These are phyloP conservation scores for Trichophyton equinum DNA, from an alignment of 2,329 filamentous ascomycete genomes.

Conservation along the genomic window DNA sequence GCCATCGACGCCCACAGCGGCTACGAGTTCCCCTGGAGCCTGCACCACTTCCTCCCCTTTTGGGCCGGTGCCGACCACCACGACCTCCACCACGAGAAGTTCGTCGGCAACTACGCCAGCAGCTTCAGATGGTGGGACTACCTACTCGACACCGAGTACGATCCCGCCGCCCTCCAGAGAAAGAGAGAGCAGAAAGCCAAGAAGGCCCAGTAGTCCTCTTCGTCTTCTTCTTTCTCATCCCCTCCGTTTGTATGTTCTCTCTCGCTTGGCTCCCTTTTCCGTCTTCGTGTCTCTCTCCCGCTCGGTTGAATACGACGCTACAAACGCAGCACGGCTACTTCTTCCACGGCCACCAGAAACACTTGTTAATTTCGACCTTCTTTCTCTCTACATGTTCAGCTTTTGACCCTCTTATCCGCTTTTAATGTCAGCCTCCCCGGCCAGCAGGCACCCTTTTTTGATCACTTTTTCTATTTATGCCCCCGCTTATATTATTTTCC, in stretches of 20 bases:
- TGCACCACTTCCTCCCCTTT: slow-evolving; percentile 92
- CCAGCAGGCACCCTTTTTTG: neutral
- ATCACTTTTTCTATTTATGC: neutral
- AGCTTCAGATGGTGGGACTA: slow-evolving; percentile 99
- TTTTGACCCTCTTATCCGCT: neutral
- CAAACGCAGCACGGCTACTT: neutral
- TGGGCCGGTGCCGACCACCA: slow-evolving; percentile 97
- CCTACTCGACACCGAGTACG: slow-evolving; percentile 82
- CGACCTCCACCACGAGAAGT: slow-evolving; percentile 94
- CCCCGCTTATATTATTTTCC: neutral
- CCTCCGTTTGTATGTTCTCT: neutral
- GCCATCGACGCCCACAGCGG: slow-evolving; percentile 95
- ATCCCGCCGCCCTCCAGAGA: slow-evolving; percentile 70
- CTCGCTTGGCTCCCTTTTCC: neutral
- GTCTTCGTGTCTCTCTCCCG: neutral
- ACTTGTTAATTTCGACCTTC: neutral
- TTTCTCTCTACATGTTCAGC: neutral
- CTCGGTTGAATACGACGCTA: neutral
- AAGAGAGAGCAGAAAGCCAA: slow-evolving; percentile 50
- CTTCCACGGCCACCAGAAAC: neutral
- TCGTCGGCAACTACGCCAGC: slow-evolving; percentile 95
- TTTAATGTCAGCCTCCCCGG: neutral
- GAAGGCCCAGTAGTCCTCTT: slow-evolving; percentile 10
- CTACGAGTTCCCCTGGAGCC: slow-evolving; percentile 95
- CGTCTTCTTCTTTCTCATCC: neutral